Conservation (phyloP, 441 rosid genomes). For the Biscutella auriculata region DNA sequence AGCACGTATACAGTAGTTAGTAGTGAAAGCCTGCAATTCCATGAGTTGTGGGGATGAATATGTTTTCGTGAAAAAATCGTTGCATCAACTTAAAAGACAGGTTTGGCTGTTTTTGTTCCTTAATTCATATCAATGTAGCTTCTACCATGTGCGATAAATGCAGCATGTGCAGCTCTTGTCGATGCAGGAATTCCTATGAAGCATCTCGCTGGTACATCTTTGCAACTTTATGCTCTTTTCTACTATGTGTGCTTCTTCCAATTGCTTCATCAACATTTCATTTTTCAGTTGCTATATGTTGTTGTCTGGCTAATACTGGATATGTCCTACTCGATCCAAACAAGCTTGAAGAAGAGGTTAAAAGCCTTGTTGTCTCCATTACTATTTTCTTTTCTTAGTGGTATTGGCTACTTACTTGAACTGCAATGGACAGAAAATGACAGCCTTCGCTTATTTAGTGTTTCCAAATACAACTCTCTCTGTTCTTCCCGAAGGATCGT, state of each 20-base stretch:
- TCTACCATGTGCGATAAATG: slow-evolving; percentile 84
- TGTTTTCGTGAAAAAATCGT: background rate
- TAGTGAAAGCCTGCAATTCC: background rate
- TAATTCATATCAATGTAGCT: slow-evolving; percentile 45
- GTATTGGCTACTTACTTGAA: background rate
- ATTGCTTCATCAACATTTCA: background rate
- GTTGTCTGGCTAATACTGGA: slow-evolving; percentile 60
- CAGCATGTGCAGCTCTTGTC: slow-evolving; percentile 88
- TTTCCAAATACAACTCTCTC: slow-evolving; percentile 66
- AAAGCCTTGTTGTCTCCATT: background rate
- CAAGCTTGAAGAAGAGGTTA: slow-evolving; percentile 82
- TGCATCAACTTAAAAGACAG: background rate
- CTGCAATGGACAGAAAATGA: slow-evolving; percentile 51
- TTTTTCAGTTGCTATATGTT: slow-evolving; percentile 70
- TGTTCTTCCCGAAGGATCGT: slow-evolving; percentile 41
- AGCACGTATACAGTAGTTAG: background rate
- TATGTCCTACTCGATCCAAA: slow-evolving; percentile 62
- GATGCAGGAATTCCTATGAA: slow-evolving; percentile 94
- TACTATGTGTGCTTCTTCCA: background rate
- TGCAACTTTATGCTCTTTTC: slow-evolving; percentile 4
- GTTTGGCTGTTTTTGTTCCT: slow-evolving; percentile 21
- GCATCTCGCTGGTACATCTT: slow-evolving; percentile 71
- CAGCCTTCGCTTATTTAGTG: slow-evolving; percentile 65
- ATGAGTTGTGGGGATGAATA: background rate
- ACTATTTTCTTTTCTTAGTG: background rate